Conservation (phyloP, 331 rosid genomes). For the Malus hybrid region DNA sequence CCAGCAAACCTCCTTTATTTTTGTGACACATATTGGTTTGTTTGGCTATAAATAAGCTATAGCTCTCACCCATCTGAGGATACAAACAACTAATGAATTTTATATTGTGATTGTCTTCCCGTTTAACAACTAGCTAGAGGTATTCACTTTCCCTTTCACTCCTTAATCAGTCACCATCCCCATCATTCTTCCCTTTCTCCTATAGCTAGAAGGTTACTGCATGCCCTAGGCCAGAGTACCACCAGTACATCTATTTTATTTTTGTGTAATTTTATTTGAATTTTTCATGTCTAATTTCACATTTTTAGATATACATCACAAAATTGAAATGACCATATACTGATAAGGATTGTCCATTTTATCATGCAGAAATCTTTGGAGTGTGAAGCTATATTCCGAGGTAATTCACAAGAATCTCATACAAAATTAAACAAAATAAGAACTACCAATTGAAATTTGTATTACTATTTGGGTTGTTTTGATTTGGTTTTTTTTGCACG, state of each 20-base stretch:
- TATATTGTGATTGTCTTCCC: neutral
- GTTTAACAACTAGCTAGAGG: neutral
- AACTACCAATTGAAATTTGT: neutral
- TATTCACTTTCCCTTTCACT: neutral
- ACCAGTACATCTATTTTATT: neutral
- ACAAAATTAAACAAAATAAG: neutral
- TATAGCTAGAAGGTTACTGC: neutral
- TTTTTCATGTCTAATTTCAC: neutral
- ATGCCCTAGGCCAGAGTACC: neutral
- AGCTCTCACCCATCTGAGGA: neutral
- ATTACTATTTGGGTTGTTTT: neutral
- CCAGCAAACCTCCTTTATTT: neutral
- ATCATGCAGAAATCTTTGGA: neutral
- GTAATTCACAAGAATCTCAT: neutral
- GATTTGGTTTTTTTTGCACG: neutral
- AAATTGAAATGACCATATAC: neutral
- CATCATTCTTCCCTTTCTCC: neutral
- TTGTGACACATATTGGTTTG: neutral
- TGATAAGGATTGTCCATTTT: neutral
- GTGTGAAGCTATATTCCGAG: neutral
- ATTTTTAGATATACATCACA: neutral
- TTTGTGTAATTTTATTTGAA: neutral
- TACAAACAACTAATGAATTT: neutral
- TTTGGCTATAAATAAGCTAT: neutral
- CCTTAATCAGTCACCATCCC: neutral